A percentile compares a stretch with the other conserved stretches of the same genome.
These are phyloP conservation scores for Nakazawaea ambrosiae DNA, from an alignment of 805 yeast species.

Conservation along the genomic window DNA sequence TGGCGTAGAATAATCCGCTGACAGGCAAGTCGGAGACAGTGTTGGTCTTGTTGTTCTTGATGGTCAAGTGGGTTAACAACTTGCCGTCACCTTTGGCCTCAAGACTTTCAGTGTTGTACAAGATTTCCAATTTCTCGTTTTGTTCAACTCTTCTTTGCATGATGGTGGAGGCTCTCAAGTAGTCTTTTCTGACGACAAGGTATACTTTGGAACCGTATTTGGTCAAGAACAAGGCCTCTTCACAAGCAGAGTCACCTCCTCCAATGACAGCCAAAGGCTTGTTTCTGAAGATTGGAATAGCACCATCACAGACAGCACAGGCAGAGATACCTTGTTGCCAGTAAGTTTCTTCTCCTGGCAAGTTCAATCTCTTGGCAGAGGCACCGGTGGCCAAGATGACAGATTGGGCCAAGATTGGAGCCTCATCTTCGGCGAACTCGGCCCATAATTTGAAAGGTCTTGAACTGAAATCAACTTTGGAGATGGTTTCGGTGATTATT, in stretches of 20 bases:
- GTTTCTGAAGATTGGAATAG: slow-evolving; percentile 97
- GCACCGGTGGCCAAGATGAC: slow-evolving; percentile 97
- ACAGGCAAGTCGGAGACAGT: slow-evolving; percentile 65
- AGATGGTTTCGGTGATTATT: slow-evolving; percentile 88
- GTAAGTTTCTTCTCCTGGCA: slow-evolving; percentile 96
- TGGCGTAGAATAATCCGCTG: slow-evolving; percentile 94
- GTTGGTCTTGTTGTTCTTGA: slow-evolving; percentile 67
- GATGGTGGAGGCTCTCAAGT: slow-evolving; percentile 88
- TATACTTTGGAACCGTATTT: slow-evolving; percentile 96
- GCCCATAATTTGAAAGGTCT: slow-evolving; percentile 97
- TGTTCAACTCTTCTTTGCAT: slow-evolving; percentile 90
- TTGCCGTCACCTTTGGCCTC: slow-evolving; percentile 96
- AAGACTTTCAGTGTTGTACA: slow-evolving; percentile 76
- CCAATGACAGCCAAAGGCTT: slow-evolving; percentile 97
- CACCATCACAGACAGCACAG: slow-evolving; percentile 99
- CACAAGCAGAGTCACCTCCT: slow-evolving; percentile 99
- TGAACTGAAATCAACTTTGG: slow-evolving; percentile 82
- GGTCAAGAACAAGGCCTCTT: slow-evolving; percentile 94
- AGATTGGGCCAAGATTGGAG: slow-evolving; percentile 89
- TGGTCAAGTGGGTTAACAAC: slow-evolving; percentile 54
- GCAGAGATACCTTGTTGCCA: slow-evolving; percentile 99
- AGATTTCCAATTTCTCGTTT: slow-evolving; percentile 84
- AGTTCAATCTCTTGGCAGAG: slow-evolving; percentile 85
- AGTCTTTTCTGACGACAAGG: slow-evolving; percentile 90
- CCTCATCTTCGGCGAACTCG: slow-evolving; percentile 88